phyloP scores from a whole-genome alignment of 129 eudicot genomes.

The Flaveria robusta region DNA sequence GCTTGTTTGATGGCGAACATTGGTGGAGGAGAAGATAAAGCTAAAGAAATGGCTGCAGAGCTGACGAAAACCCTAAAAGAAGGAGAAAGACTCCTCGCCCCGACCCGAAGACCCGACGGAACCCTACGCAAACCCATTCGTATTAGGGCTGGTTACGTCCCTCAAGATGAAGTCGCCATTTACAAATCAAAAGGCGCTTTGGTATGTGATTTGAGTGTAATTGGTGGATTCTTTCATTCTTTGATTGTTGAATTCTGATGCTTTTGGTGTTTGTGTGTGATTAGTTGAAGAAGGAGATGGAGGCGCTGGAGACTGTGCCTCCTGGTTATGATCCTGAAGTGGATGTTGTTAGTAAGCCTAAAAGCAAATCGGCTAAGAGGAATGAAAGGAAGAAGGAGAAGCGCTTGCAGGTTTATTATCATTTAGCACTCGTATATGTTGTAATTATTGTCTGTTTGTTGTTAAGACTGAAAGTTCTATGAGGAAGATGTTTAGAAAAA shows the following conservation, averaged over 20 bases:
- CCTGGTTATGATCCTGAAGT: slow-evolving; percentile 79
- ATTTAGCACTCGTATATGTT: not conserved
- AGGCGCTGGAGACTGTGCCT: slow-evolving; percentile 57
- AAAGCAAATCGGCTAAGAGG: slow-evolving; percentile 88
- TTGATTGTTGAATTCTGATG: too few relatives aligned
- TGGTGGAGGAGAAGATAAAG: slow-evolving; percentile 40
- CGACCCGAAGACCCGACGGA: slow-evolving; percentile 97
- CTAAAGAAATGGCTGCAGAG: slow-evolving; percentile 48
- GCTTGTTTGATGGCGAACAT: slow-evolving; percentile 43
- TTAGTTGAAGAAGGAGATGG: slow-evolving; percentile 78
- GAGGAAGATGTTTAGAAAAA: too few relatives aligned
- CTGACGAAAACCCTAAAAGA: slow-evolving; percentile 83
- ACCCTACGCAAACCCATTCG: slow-evolving; percentile 77
- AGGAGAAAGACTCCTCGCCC: slow-evolving; percentile 76
- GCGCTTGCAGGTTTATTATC: slow-evolving; percentile 66
- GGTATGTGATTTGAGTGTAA: slow-evolving; percentile 7
- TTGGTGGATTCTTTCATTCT: too few relatives aligned
- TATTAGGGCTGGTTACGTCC: slow-evolving; percentile 86
- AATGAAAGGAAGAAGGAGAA: slow-evolving; percentile 94
- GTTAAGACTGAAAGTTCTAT: not conserved
- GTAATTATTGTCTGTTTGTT: not conserved
- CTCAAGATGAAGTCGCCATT: slow-evolving; percentile 92
- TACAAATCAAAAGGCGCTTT: slow-evolving; percentile 90
- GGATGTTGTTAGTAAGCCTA: slow-evolving; percentile 59
- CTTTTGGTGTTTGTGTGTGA: too few relatives aligned